phyloP scores from a whole-genome alignment of 2,329 filamentous ascomycete species.

The Fusarium coicis region DNA sequence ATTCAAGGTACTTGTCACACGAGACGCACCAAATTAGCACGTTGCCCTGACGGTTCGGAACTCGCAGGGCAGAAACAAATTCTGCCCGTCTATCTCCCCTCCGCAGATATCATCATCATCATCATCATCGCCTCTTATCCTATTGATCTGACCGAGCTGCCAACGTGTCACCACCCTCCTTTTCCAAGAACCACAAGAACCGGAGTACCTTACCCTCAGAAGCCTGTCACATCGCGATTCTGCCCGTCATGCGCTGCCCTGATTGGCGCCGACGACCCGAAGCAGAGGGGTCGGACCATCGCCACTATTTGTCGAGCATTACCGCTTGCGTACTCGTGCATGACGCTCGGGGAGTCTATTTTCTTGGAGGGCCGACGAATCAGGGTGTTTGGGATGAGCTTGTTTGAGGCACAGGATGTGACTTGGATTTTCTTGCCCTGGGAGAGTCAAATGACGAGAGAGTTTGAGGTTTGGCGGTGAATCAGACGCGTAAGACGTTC shows the following conservation, averaged over 20 bases:
- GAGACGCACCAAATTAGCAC: constrained; percentile 4
- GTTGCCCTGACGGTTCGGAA: constrained; percentile 21
- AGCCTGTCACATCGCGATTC: constrained; percentile 29
- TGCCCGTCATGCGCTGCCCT: constrained; percentile 1
- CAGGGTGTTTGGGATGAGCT: constrained; percentile 15
- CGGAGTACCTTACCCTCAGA: background rate
- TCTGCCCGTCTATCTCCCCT: background rate
- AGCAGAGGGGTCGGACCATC: constrained; percentile 33
- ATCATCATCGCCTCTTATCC: background rate
- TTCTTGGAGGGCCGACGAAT: constrained; percentile 32
- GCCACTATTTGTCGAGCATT: constrained; percentile 35
- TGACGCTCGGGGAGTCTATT: constrained; percentile 31
- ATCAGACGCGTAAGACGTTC: background rate
- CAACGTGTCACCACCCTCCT: background rate
- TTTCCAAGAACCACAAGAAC: background rate
- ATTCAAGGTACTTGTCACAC: constrained; percentile 19
- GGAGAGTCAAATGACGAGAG: background rate
- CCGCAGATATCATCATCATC: background rate
- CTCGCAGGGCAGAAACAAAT: constrained; percentile 30
- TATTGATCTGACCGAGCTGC: background rate
- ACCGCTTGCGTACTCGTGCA: constrained; percentile 36
- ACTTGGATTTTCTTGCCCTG: background rate
- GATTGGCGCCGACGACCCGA: constrained; percentile 41
- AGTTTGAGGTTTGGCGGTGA: background rate
- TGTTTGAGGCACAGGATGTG: constrained; percentile 17